Evolutionary conservation across 192 early-diverging fungal genomes (phyloP).

Genomic region (Coemansia sp.): DNA sequence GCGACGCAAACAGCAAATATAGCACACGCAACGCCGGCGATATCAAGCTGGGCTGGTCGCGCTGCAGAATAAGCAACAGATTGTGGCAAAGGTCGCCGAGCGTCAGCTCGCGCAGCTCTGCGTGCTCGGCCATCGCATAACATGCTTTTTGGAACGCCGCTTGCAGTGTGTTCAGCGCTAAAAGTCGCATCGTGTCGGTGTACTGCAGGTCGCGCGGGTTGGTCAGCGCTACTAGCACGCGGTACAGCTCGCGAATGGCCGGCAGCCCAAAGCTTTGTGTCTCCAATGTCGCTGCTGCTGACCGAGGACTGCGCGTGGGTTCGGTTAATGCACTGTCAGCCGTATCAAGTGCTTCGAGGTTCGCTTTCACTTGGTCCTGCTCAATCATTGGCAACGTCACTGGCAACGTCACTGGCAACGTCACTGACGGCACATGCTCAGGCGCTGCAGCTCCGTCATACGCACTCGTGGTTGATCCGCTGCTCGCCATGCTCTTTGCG

Average conservation of each 20-base stretch:
- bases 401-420: neutral
- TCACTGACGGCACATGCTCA: neutral
- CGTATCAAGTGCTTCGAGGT: neutral
- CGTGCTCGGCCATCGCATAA: constrained; percentile 64
- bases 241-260: constrained; percentile 83
- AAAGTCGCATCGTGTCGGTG: constrained; percentile 88
- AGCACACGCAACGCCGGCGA: constrained; percentile 52
- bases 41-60: constrained; percentile 34
- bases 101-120: constrained; percentile 66
- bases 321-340: no score
- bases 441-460: neutral
- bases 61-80: constrained; percentile 70
- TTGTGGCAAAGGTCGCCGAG: constrained; percentile 82
- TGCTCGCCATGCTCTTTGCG: neutral
- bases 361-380: neutral
- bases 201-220: constrained; percentile 90
- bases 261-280: constrained; percentile 66
- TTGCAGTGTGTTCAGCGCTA: constrained; percentile 86
- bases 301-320: neutral
- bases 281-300: neutral
- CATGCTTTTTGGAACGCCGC: constrained; percentile 87
- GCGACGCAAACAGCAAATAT: constrained; percentile 52
- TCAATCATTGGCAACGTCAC: neutral
- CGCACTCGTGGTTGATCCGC: neutral
- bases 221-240: constrained; percentile 85